phyloP scores from a whole-genome alignment of 2,329 filamentous ascomycete species.

The Exophiala sideris region DNA sequence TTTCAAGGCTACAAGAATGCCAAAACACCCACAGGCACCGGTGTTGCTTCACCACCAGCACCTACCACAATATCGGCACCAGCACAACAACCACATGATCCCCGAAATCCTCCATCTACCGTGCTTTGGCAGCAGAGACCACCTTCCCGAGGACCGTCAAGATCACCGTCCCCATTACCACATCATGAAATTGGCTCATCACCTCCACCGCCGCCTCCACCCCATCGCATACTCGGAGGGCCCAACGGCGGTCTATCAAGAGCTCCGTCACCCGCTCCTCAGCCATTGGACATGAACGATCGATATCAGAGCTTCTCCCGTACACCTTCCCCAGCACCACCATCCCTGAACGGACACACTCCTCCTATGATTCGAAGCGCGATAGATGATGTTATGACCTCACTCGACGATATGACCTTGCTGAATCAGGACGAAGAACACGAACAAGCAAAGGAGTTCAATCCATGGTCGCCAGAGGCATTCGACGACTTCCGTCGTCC shows the following conservation, averaged over 20 bases:
- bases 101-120: constrained; percentile 35
- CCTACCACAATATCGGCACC: constrained; percentile 2
- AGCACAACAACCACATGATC: constrained; percentile 33
- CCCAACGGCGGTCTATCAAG: constrained; percentile 31
- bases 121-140: constrained; percentile 39
- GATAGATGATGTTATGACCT: constrained; percentile 98
- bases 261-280: constrained; percentile 47
- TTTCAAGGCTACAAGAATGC: constrained; percentile 60
- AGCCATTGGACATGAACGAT: constrained; percentile 28
- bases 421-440: constrained; percentile 50
- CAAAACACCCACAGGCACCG: constrained; percentile 36
- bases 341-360: constrained; percentile 66
- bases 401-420: constrained; percentile 79
- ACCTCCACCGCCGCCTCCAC: constrained; percentile 78
- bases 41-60: constrained; percentile 26
- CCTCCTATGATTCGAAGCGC: constrained; percentile 89
- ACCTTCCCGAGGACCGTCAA: constrained; percentile 34
- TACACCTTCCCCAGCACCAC: constrained; percentile 65
- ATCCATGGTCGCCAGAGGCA: constrained; percentile 88
- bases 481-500: constrained; percentile 57
- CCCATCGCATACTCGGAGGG: constrained; percentile 61
- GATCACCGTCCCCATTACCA: constrained; percentile 31
- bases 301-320: constrained; percentile 54
- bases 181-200: constrained; percentile 59
- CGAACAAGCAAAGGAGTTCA: constrained; percentile 53